Base-by-base conservation (phyloP, 495 filamentous ascomycete genomes). In the Aspergillus avenaceus region DNA sequence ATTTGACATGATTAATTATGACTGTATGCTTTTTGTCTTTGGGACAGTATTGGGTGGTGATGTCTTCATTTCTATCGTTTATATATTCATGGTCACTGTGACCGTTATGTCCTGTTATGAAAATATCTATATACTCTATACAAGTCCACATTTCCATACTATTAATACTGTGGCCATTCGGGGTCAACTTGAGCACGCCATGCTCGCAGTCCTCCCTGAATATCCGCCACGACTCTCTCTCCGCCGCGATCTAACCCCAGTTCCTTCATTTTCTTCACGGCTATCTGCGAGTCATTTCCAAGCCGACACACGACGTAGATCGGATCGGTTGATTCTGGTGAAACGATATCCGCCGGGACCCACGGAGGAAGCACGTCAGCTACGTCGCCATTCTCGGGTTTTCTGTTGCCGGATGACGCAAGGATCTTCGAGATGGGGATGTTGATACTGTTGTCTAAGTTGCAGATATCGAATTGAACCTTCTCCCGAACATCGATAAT, bases 201-300 rank as follows among this genome's bases (percentile, higher is more conserved):
- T n/a, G 88, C 85, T 40, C 69, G 78, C 52, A 96, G 79, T 0
- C 93, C 93, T 1, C 90, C 91, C 24, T 73, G 77, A 21, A 97
- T 84, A 67, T 97, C 93, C 26, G 82, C 79, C 42, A 95, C 80
- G 45, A 75, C 80, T 27, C 82, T 72, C 48, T 70, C 66, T 1
- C 84, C 84, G 11, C 65, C 64, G 19, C 66, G 61, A 44, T 78
- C 81, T n/a, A 86, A 47, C 3, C 83, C 83, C 31, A 82, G 57
- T 26, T 90, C 80, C 61, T 85, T 89, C 52, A 95, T 53, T 61
- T 74, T 84, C 59, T 76, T 78, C 0, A 90, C 82, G 0, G 83
- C 85, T 43, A 90, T 64, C 62, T 96, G 93, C 0, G 89, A 95
- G 62, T 98, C 93, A 55, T 96, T 89, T 2, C 93, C 93, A 2